These are phyloP conservation scores for Manihot esculenta DNA, from an alignment of 441 rosid genomes.

Conservation along the genomic window DNA sequence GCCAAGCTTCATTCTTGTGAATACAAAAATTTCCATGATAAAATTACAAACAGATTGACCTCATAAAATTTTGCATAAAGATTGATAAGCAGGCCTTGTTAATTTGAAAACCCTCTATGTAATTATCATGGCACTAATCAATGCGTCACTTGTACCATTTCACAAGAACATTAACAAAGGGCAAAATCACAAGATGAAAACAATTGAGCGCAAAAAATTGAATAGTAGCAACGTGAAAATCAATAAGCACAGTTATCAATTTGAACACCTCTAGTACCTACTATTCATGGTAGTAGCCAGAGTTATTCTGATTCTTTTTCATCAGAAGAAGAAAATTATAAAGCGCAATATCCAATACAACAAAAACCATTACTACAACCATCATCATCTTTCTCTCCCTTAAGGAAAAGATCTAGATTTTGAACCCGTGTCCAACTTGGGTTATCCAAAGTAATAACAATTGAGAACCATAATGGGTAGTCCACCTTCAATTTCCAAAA, in stretches of 20 bases:
- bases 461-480: too few species aligned
- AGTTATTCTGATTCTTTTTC: background rate
- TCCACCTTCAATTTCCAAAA: background rate
- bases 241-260: background rate
- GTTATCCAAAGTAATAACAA: background rate
- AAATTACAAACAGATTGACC: background rate
- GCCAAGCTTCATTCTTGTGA: conserved; percentile 1
- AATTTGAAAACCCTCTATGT: background rate
- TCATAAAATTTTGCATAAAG: conserved; percentile 1
- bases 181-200: background rate
- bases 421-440: background rate
- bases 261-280: background rate
- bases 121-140: background rate
- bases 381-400: background rate
- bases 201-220: background rate
- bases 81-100: conserved; percentile 1
- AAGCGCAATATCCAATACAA: background rate
- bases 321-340: background rate
- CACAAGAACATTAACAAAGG: background rate
- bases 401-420: background rate
- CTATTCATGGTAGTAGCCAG: background rate
- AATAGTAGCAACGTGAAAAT: background rate
- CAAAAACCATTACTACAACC: too few species aligned
- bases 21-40: background rate
- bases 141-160: background rate